A percentile compares a stretch with the other conserved stretches of the same genome.
Evolutionary conservation across 202 grass and related monocot genomes (phyloP).

Genomic region (Tripidium arundinaceum): DNA sequence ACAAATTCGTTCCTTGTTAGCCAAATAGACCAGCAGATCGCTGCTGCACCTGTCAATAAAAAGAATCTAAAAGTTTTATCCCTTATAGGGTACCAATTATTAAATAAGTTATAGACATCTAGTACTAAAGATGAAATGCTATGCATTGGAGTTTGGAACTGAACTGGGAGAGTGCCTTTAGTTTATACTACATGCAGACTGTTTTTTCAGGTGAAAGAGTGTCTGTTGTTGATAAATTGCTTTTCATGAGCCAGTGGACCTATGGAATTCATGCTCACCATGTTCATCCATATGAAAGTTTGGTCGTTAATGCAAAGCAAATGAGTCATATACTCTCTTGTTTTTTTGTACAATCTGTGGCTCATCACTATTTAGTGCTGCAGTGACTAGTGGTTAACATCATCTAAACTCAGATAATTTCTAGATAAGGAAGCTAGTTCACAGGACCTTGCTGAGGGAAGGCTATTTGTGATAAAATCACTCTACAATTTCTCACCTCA

Average conservation of each 20-base stretch:
- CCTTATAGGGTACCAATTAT: too few species aligned
- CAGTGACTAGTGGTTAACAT: neutral
- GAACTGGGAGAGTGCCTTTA: neutral
- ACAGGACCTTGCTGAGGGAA: neutral
- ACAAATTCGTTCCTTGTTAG: too few species aligned
- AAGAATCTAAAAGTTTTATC: too few species aligned
- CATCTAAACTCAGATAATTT: conserved; percentile 5
- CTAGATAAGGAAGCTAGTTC: neutral
- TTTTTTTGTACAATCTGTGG: neutral
- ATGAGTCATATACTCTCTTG: neutral
- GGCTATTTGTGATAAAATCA: neutral
- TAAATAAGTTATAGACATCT: too few species aligned
- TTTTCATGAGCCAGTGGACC: neutral
- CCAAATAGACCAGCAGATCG: too few species aligned
- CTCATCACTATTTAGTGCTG: neutral
- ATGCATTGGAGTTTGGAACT: neutral
- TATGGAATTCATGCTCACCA: neutral
- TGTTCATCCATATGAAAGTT: neutral
- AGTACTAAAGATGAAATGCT: neutral
- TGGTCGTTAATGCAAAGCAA: neutral
- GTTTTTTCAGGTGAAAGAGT: neutral
- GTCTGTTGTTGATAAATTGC: neutral
- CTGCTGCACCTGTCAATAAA: too few species aligned
- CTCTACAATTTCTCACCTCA: neutral
- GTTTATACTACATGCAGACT: neutral